Conservation (phyloP, 129 eudicot species). For the Tagetes patula region DNA sequence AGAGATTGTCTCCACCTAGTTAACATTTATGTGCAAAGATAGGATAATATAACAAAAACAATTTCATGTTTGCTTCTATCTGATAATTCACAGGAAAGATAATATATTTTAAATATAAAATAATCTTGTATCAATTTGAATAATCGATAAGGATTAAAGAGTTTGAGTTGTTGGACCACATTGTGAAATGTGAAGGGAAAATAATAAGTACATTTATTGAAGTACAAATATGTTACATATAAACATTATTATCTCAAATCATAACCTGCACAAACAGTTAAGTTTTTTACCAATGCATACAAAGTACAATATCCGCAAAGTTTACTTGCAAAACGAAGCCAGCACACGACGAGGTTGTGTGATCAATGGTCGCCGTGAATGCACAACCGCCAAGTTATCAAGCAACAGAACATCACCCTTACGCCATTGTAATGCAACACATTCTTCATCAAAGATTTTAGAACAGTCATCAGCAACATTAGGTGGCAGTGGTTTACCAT, state of each 20-base stretch:
- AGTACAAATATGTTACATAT: not conserved
- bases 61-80: not conserved
- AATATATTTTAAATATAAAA: not conserved
- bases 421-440: slow-evolving; percentile 67
- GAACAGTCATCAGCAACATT: slow-evolving; percentile 44
- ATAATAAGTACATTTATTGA: not conserved
- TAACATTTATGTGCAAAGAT: not conserved
- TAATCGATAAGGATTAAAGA: not conserved
- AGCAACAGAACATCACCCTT: slow-evolving; percentile 70
- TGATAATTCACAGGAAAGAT: slow-evolving; percentile 7
- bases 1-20: too few species aligned
- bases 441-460: slow-evolving; percentile 67
- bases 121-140: not conserved
- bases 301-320: not conserved
- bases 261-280: not conserved
- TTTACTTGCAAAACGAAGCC: slow-evolving; percentile 85
- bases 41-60: not conserved
- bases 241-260: not conserved
- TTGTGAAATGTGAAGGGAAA: not conserved
- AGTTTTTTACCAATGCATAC: not conserved
- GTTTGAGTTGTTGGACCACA: not conserved
- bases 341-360: slow-evolving; percentile 72
- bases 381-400: slow-evolving; percentile 77
- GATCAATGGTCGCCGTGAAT: slow-evolving; percentile 61
- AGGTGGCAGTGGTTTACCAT: slow-evolving; percentile 63